Percentiles rank a stretch among this genome's conserved stretches.
phyloP scores from a whole-genome alignment of 169 alveolate species.

The Eimeria zaria region DNA sequence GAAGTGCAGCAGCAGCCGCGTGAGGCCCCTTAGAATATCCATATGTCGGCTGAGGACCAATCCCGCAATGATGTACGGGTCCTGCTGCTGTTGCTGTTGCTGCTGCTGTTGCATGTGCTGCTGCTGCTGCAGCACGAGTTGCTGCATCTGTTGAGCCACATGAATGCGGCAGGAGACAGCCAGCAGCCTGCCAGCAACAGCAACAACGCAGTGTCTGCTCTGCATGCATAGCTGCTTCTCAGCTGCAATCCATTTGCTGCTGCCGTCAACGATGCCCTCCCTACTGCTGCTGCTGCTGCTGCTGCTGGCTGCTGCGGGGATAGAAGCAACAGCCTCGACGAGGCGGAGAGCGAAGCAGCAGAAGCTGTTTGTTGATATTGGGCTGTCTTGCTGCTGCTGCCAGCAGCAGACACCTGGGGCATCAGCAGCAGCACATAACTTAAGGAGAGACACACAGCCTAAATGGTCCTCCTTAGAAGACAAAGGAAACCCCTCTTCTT shows the following conservation, averaged over 20 bases:
- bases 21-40: not conserved
- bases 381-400: constrained; percentile 4
- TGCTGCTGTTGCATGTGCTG: not conserved
- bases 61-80: constrained; percentile 27
- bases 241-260: constrained; percentile 16
- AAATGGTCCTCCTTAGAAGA: constrained; percentile 48
- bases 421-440: constrained; percentile 12
- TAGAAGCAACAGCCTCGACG: constrained; percentile 27
- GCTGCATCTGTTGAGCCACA: constrained; percentile 32
- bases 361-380: constrained; percentile 7
- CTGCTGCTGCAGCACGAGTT: constrained; percentile 14
- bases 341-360: not conserved
- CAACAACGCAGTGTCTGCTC: constrained; percentile 51
- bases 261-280: not conserved
- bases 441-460: constrained; percentile 29
- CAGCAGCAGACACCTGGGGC: constrained; percentile 47
- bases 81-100: constrained; percentile 34
- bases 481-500: not conserved
- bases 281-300: constrained; percentile 50
- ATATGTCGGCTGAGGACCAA: not conserved
- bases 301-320: constrained; percentile 21
- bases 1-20: not conserved
- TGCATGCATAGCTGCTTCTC: constrained; percentile 41
- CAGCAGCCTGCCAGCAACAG: constrained; percentile 31
- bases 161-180: constrained; percentile 44